A percentile compares a stretch with the other conserved stretches of the same genome.
These are phyloP conservation scores for Epichloe brachyelytri DNA, from an alignment of 2,329 filamentous ascomycete genomes.

Conservation along the genomic window DNA sequence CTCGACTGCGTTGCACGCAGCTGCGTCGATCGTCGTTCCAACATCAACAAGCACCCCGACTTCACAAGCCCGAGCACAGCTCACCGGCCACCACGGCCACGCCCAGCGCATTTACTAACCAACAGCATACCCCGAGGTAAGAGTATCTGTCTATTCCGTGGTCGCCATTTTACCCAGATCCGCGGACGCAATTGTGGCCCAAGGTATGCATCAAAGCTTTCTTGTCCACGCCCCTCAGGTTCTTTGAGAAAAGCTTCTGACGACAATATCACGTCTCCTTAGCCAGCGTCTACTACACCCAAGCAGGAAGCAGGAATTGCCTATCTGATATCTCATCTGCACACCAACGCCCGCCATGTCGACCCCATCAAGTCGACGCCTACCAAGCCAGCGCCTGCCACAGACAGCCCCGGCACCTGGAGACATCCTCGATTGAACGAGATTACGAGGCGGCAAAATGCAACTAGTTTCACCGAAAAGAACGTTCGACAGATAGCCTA, in stretches of 20 bases:
- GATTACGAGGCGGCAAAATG: conserved; percentile 69
- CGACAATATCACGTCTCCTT: neutral
- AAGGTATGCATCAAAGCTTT: neutral
- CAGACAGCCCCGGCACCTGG: conserved; percentile 68
- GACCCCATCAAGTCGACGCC: conserved; percentile 23
- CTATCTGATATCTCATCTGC: neutral
- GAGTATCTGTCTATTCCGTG: neutral
- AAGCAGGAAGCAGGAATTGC: neutral
- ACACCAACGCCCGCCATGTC: conserved; percentile 13
- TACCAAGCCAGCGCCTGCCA: conserved; percentile 25
- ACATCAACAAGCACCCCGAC: conserved; percentile 19
- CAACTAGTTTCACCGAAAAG: conserved; percentile 63
- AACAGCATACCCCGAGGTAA: conserved; percentile 8
- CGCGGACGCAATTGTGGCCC: neutral
- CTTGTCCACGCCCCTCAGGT: neutral
- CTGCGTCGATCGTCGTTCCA: conserved; percentile 2
- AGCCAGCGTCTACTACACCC: neutral
- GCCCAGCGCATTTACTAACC: conserved; percentile 18
- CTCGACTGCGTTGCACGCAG: neutral
- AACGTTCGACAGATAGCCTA: conserved; percentile 59
- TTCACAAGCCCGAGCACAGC: conserved; percentile 7
- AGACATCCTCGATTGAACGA: conserved; percentile 79
- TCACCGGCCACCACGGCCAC: conserved; percentile 20
- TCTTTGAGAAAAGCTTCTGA: neutral
- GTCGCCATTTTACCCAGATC: neutral